A percentile compares a stretch with the other conserved stretches of the same genome.
Conservation (phyloP, 768 basidiomycete genomes). For the Lactarius trivialis region DNA sequence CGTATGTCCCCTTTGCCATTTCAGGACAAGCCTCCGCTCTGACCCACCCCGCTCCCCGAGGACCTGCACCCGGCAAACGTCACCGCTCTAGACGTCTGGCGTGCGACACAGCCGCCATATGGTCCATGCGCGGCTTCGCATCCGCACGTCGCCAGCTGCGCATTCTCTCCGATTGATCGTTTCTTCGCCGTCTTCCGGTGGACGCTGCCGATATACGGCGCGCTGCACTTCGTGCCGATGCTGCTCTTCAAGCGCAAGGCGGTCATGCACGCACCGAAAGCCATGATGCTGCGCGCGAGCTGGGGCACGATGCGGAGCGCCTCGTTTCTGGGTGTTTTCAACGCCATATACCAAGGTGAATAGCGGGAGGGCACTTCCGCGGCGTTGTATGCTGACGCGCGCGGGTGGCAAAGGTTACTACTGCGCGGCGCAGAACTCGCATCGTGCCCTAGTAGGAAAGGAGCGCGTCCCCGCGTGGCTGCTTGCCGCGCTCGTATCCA, state of each 20-base stretch:
- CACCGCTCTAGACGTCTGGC: slow-evolving; percentile 3
- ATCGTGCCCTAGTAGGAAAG: neutral
- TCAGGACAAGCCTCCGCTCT: neutral
- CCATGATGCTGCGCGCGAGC: slow-evolving; percentile 57
- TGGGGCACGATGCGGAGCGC: slow-evolving; percentile 77
- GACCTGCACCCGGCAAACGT: slow-evolving; percentile 10
- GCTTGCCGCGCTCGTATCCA: slow-evolving; percentile 56
- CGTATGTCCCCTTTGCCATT: neutral
- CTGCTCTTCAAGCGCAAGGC: slow-evolving; percentile 71
- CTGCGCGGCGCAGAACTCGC: slow-evolving; percentile 36
- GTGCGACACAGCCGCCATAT: slow-evolving; percentile 35
- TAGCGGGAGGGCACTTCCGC: neutral
- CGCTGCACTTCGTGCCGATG: slow-evolving; percentile 82
- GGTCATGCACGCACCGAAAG: slow-evolving; percentile 58
- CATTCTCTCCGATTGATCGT: slow-evolving; percentile 51
- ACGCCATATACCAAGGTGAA: slow-evolving; percentile 68
- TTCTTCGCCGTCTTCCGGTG: slow-evolving; percentile 78
- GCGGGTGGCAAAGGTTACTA: slow-evolving; percentile 30
- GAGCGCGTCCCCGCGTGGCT: slow-evolving; percentile 37
- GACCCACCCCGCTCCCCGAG: neutral
- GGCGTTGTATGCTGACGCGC: neutral
- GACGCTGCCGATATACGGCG: slow-evolving; percentile 82
- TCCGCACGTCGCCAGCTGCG: slow-evolving; percentile 60
- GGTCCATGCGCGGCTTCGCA: slow-evolving; percentile 70
- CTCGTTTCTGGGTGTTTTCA: slow-evolving; percentile 79